Conservation (phyloP, 2,329 filamentous ascomycete species). For the Alternaria ventricosa region DNA sequence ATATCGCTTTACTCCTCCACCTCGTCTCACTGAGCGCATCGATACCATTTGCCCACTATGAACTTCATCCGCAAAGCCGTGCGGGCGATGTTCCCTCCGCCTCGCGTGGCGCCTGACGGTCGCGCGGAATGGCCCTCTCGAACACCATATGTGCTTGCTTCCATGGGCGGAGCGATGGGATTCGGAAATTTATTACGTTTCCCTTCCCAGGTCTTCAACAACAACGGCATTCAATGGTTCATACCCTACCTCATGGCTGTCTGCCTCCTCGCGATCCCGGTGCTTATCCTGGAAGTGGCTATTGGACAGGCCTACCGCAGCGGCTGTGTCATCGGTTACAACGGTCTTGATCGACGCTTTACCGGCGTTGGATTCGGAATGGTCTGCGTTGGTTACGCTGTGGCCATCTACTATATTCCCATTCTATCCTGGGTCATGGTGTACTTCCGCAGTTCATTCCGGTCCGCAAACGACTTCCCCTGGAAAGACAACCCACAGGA, state of each 20-base stretch:
- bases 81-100: constrained; percentile 1
- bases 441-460: constrained; percentile 22
- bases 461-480: constrained; percentile 12
- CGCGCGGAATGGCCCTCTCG: constrained; percentile 3
- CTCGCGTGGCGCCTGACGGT: constrained; percentile 1
- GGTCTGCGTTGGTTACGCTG: constrained; percentile 4
- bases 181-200: constrained; percentile 2
- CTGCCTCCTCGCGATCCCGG: constrained; percentile 1
- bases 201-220: constrained; percentile 2
- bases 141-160: neutral
- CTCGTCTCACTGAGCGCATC: neutral
- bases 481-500: constrained; percentile 16
- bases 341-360: constrained; percentile 2
- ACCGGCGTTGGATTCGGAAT: constrained; percentile 1
- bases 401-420: constrained; percentile 17
- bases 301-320: constrained; percentile 3
- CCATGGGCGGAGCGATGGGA: constrained; percentile 2
- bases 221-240: constrained; percentile 1
- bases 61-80: neutral
- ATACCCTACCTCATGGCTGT: constrained; percentile 1
- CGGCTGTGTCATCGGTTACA: constrained; percentile 5
- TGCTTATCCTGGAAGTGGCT: neutral
- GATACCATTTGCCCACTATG: neutral
- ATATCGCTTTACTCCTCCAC: neutral
- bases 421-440: constrained; percentile 26